Conservation (phyloP, 768 basidiomycete genomes). For the Phlebiopsis flavidoalba region DNA sequence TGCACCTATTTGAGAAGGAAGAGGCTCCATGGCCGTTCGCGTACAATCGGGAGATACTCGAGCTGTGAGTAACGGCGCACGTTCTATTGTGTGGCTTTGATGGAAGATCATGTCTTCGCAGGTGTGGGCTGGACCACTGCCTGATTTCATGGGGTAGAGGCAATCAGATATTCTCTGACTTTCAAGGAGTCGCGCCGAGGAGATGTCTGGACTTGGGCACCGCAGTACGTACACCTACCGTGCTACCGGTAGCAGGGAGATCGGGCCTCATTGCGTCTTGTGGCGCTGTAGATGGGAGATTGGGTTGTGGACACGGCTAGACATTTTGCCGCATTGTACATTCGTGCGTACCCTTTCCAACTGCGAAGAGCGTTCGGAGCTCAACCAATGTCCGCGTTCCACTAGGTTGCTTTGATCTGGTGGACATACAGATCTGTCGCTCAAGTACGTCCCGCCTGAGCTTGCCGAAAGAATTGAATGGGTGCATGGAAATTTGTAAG, state of each 20-base stretch:
- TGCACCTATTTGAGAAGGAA: neutral
- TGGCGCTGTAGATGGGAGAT: conserved; percentile 42
- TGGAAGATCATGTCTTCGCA: neutral
- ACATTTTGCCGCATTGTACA: conserved; percentile 54
- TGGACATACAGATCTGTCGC: conserved; percentile 63
- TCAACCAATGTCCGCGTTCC: neutral
- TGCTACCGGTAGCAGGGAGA: neutral
- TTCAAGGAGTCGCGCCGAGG: conserved; percentile 1
- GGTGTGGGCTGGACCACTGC: conserved; percentile 6
- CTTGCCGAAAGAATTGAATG: conserved; percentile 56
- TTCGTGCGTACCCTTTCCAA: conserved; percentile 39
- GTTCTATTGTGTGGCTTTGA: neutral
- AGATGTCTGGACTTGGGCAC: conserved; percentile 13
- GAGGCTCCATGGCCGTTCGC: conserved; percentile 11
- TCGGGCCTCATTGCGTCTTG: neutral
- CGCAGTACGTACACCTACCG: neutral
- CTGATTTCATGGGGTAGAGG: neutral
- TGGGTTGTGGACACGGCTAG: conserved; percentile 70
- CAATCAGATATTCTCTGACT: conserved; percentile 5
- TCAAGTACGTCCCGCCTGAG: conserved; percentile 41
- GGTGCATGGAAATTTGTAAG: conserved; percentile 72
- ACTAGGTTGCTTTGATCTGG: conserved; percentile 72
- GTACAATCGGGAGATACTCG: conserved; percentile 10
- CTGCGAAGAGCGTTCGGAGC: neutral
- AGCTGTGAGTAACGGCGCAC: conserved; percentile 4